Percentiles rank a stretch among this genome's conserved stretches.
Evolutionary conservation across 2,329 filamentous ascomycete genomes (phyloP).

Genomic region (Nakataea oryzae): DNA sequence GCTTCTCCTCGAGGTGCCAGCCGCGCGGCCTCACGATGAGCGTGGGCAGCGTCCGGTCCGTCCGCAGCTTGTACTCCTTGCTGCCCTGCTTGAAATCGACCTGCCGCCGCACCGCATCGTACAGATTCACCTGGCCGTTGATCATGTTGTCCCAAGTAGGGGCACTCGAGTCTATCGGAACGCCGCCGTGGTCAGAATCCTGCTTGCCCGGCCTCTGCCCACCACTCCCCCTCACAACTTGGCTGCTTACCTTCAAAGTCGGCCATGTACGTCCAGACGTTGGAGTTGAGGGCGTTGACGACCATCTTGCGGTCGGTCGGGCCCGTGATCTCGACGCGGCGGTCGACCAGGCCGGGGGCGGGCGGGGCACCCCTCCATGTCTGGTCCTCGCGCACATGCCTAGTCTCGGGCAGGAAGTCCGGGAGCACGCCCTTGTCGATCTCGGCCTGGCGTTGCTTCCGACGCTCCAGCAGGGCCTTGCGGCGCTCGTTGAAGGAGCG

Average conservation of each 20-base stretch:
- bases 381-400: conserved; percentile 85
- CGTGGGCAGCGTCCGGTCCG: conserved; percentile 74
- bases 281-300: conserved; percentile 88
- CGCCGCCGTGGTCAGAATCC: not conserved
- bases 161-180: conserved; percentile 72
- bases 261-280: conserved; percentile 99
- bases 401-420: conserved; percentile 93
- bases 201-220: not conserved
- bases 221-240: conserved; percentile 3
- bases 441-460: conserved; percentile 79
- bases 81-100: conserved; percentile 92
- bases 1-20: conserved; percentile 98
- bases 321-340: conserved; percentile 92
- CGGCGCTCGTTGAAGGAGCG: conserved; percentile 86
- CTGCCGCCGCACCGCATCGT: conserved; percentile 87
- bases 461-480: conserved; percentile 80
- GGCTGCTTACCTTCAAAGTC: conserved; percentile 77
- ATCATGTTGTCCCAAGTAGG: conserved; percentile 99
- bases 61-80: conserved; percentile 97
- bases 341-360: conserved; percentile 84
- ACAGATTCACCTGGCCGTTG: conserved; percentile 94
- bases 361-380: conserved; percentile 89
- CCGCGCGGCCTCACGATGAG: conserved; percentile 90
- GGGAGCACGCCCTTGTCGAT: conserved; percentile 81
- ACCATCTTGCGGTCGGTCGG: conserved; percentile 99